These are phyloP conservation scores for Bremia lactucae DNA, from an alignment of 352 stramenopile species.

Conservation along the genomic window DNA sequence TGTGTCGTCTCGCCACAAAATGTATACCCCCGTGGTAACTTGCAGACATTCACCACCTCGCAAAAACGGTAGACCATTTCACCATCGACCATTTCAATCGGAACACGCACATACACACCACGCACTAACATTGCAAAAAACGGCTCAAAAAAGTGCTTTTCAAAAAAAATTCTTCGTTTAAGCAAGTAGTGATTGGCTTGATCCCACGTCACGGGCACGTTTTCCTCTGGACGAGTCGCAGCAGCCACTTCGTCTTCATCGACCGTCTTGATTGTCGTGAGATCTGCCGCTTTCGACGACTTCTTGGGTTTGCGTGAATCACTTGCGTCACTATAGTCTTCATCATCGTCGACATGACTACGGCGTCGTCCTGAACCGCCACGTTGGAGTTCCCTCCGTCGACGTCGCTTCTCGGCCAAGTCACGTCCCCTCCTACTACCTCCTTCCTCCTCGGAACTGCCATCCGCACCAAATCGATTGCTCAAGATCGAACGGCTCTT, in stretches of 20 bases:
- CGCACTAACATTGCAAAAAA: slow-evolving; percentile 74
- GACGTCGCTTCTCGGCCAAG: slow-evolving; percentile 62
- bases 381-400: slow-evolving; percentile 61
- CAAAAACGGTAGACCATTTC: slow-evolving; percentile 83
- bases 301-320: slow-evolving; percentile 24
- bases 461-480: slow-evolving; percentile 55
- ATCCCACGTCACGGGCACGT: slow-evolving; percentile 60
- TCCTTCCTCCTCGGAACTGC: slow-evolving; percentile 37
- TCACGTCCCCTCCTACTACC: slow-evolving; percentile 32
- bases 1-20: slow-evolving; percentile 67
- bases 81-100: slow-evolving; percentile 57
- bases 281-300: slow-evolving; percentile 12
- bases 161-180: slow-evolving; percentile 62
- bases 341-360: slow-evolving; percentile 17
- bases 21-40: slow-evolving; percentile 42
- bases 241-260: slow-evolving; percentile 38
- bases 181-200: slow-evolving; percentile 75
- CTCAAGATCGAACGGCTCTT: slow-evolving; percentile 71
- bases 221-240: slow-evolving; percentile 43
- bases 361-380: slow-evolving; percentile 21
- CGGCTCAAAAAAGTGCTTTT: slow-evolving; percentile 82
- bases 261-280: slow-evolving; percentile 25
- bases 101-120: slow-evolving; percentile 62
- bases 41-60: slow-evolving; percentile 58
- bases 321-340: slow-evolving; percentile 37